phyloP scores from a whole-genome alignment of 129 eudicot genomes.

The sunflower (Helianthus annuus) region HanXRQr2.0-SUNRISE NC_035436.2:110763087-110763586 shows the following conservation, averaged over 20 bases:
- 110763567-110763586: slow-evolving; percentile 98
- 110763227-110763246: slow-evolving; percentile 95
- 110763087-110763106: slow-evolving; percentile 49
- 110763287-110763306: slow-evolving; percentile 85
- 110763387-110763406: slow-evolving; percentile 91
- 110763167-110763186: slow-evolving; percentile 54
- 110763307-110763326: slow-evolving; percentile 89
- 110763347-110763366: slow-evolving; percentile 90
- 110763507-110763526: slow-evolving; percentile 99
- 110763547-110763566: slow-evolving; percentile 94
- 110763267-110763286: slow-evolving; percentile 99
- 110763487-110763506: slow-evolving; percentile 96
- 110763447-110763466: slow-evolving; percentile 99
- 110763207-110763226: slow-evolving; percentile 65
- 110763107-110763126: slow-evolving; percentile 37
- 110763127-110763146: slow-evolving; percentile 58
- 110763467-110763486: slow-evolving; percentile 90
- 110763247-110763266: slow-evolving; percentile 91
- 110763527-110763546: slow-evolving; percentile 91
- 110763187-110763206: slow-evolving; percentile 54
- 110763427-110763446: slow-evolving; percentile 90
- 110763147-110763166: slow-evolving; percentile 44
- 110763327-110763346: slow-evolving; percentile 96
- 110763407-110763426: slow-evolving; percentile 85
- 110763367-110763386: slow-evolving; percentile 97